Evolutionary conservation across 768 basidiomycete species (phyloP).

Genomic region (Auricularia heimuer): DNA sequence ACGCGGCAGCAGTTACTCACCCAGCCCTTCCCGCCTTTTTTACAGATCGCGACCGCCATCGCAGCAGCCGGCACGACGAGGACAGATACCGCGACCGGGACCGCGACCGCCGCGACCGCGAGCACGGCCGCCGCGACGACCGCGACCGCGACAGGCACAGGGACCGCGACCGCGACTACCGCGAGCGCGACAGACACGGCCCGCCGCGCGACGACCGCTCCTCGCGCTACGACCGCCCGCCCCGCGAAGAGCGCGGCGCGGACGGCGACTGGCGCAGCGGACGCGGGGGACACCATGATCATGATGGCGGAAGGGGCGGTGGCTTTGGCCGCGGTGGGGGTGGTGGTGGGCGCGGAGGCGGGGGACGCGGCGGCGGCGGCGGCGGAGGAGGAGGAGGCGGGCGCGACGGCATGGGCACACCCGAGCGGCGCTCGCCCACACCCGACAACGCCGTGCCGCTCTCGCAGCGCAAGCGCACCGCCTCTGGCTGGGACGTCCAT

Average conservation of each 20-base stretch:
- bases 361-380: conserved; percentile 32
- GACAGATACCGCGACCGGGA: conserved; percentile 41
- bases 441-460: conserved; percentile 76
- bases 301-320: conserved; percentile 19
- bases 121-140: conserved; percentile 33
- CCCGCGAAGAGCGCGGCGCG: conserved; percentile 33
- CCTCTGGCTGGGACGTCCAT: conserved; percentile 94
- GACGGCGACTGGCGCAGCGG: conserved; percentile 27
- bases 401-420: conserved; percentile 47
- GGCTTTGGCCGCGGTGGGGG: conserved; percentile 19
- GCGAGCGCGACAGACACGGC: conserved; percentile 33
- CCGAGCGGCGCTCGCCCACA: conserved; percentile 79
- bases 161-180: conserved; percentile 29
- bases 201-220: conserved; percentile 34
- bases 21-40: too few relatives aligned
- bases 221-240: conserved; percentile 16
- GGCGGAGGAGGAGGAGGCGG: conserved; percentile 43
- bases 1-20: too few relatives aligned
- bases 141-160: conserved; percentile 30
- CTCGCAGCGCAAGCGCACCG: conserved; percentile 78
- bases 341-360: conserved; percentile 19
- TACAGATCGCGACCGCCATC: conserved; percentile 33
- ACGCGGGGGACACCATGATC: conserved; percentile 2
- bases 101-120: conserved; percentile 33
- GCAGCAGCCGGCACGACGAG: conserved; percentile 21